Evolutionary conservation across 352 stramenopile species (phyloP), one percentile per base, ranked within the genome.

Genomic region (Phytophthora citricola): DNA sequence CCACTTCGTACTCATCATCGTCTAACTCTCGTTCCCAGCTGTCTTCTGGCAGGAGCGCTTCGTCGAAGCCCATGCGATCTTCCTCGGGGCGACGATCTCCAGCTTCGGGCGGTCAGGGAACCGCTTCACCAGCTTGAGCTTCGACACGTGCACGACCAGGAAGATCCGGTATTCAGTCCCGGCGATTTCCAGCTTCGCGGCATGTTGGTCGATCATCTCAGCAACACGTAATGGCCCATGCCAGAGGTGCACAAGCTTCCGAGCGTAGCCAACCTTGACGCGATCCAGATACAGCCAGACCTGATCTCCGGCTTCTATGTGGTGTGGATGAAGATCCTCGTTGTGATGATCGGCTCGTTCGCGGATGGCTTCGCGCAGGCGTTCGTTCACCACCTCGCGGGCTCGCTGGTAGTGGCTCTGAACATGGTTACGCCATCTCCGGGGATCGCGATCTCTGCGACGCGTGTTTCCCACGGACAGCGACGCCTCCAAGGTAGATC

Each of bases 101-200:
- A 20, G 0, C 17, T 20, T 9, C 2, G 52, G 40, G 0, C 24
- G 39, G 4, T 59, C 52, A 4, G 52, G 47, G 15, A 44, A 52
- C 5, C 38, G 4, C 1, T 39, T 2, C 0, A 69, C 29, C 0
- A 20, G 26, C 50, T 80, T 75, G 0, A 76, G 29, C 41, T 68
- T 55, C 29, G 61, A 64, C 0, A 78, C 10, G 31, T 81, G 64
- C 0, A 75, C 65, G 34, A 63, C 47, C 0, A 57, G 73, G 36
- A 69, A 69, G 0, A 81, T 9, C 0, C 45, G 12, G 24, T 78
- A 75, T 2, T 29, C 14, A 0, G 52, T 63, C 2, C 39, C 38
- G 1, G 40, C 6, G 5, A 43, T 50, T 7, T 63, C 17, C 0
- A 73, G 44, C n/a, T 55, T 53, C 11, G 47, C 48, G 4, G 47